Conservation (phyloP, 352 stramenopile genomes). For the Phytophthora ohioensis region DNA sequence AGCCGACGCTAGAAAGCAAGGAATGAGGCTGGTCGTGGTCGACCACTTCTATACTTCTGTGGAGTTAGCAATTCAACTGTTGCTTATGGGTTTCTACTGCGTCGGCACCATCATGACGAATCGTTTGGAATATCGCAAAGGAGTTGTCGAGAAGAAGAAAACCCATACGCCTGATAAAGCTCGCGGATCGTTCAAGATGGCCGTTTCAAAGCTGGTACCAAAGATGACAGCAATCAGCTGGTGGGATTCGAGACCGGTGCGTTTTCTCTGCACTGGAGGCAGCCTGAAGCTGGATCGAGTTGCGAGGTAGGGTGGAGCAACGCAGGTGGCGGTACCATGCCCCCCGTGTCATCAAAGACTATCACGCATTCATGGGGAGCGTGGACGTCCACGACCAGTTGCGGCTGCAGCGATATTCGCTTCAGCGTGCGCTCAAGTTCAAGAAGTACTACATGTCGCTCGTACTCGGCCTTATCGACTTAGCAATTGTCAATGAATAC, state of each 20-base stretch:
- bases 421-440: conserved; percentile 16
- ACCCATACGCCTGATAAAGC: background rate
- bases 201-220: background rate
- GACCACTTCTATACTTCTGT: conserved; percentile 9
- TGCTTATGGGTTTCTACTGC: conserved; percentile 20
- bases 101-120: conserved; percentile 28
- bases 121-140: conserved; percentile 24
- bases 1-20: background rate
- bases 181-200: conserved; percentile 3
- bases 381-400: conserved; percentile 18
- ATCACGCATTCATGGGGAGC: conserved; percentile 25
- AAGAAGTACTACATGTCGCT: conserved; percentile 35
- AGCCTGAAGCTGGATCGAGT: conserved; percentile 9
- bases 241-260: conserved; percentile 14
- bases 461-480: conserved; percentile 24
- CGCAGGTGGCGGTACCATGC: conserved; percentile 11
- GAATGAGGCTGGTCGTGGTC: conserved; percentile 17
- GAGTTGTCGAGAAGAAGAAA: conserved; percentile 20
- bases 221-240: conserved; percentile 19
- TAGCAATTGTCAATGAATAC: conserved; percentile 34
- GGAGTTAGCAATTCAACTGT: conserved; percentile 17
- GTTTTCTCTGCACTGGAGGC: conserved; percentile 21
- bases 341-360: conserved; percentile 17
- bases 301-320: background rate
- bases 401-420: conserved; percentile 23